Percentiles rank a stretch among this genome's conserved stretches.
phyloP scores from a whole-genome alignment of 768 basidiomycete species.

The Hortiboletus campestris region DNA sequence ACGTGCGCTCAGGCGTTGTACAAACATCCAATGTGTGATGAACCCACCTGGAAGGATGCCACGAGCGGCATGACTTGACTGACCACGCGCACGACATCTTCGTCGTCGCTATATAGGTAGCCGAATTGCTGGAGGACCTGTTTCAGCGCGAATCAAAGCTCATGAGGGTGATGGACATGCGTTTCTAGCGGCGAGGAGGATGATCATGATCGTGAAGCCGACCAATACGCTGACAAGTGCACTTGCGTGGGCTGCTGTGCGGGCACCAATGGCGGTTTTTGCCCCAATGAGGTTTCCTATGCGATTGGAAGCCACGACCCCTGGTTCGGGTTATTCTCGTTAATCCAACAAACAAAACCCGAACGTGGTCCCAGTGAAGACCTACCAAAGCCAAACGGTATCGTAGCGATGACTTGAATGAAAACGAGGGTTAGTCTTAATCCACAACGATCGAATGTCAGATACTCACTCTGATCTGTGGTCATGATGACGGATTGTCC shows the following conservation, averaged over 20 bases:
- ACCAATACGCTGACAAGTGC: slow-evolving; percentile 62
- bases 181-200: slow-evolving; percentile 55
- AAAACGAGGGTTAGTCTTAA: not conserved
- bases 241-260: slow-evolving; percentile 57
- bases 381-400: slow-evolving; percentile 69
- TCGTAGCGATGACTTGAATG: slow-evolving; percentile 59
- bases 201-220: slow-evolving; percentile 56
- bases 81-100: slow-evolving; percentile 48
- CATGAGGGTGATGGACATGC: slow-evolving; percentile 34
- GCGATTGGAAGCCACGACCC: slow-evolving; percentile 69
- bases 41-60: slow-evolving; percentile 49
- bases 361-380: not conserved
- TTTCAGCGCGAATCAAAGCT: not conserved
- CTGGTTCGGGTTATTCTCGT: slow-evolving; percentile 21
- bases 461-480: slow-evolving; percentile 61
- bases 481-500: slow-evolving; percentile 83
- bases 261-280: slow-evolving; percentile 50
- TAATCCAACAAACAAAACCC: not conserved
- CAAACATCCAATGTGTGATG: not conserved
- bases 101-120: slow-evolving; percentile 66
- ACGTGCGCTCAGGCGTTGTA: not conserved
- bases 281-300: slow-evolving; percentile 73
- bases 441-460: not conserved
- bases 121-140: slow-evolving; percentile 48
- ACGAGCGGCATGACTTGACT: slow-evolving; percentile 51